Percentiles rank a stretch among this genome's conserved stretches.
These are phyloP conservation scores for Didymella pomorum DNA, from an alignment of 2,329 filamentous ascomycete species.

Conservation along the genomic window DNA sequence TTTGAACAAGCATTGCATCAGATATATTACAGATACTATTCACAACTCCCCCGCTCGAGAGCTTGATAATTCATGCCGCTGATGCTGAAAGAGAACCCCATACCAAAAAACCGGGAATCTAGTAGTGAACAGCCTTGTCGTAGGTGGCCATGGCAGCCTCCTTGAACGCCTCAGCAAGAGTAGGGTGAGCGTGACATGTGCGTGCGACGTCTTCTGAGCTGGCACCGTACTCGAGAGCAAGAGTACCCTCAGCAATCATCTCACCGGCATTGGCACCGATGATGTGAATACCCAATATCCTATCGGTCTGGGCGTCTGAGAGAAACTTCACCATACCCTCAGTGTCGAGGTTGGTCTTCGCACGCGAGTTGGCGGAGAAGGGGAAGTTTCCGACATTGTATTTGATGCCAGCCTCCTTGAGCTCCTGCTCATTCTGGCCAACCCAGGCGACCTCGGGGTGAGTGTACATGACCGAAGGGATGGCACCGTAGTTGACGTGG, in stretches of 20 bases:
- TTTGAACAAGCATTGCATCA: conserved; percentile 42
- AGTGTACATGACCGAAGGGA: conserved; percentile 99
- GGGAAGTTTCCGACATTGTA: conserved; percentile 96
- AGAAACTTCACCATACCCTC: conserved; percentile 98
- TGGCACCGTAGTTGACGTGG: conserved; percentile 98
- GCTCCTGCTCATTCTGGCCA: conserved; percentile 93
- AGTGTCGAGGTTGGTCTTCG: conserved; percentile 97
- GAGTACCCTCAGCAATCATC: conserved; percentile 97
- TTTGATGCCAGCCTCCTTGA: conserved; percentile 87
- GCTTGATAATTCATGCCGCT: conserved; percentile 46
- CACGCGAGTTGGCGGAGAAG: conserved; percentile 96
- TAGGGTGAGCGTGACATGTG: conserved; percentile 96
- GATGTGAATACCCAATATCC: conserved; percentile 95
- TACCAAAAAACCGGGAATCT: conserved; percentile 41
- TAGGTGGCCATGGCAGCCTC: conserved; percentile 99
- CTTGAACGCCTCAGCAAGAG: conserved; percentile 97
- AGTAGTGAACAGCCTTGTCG: conserved; percentile 95
- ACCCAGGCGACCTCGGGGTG: conserved; percentile 99
- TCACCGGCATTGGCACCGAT: conserved; percentile 95
- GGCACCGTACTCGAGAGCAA: conserved; percentile 96
- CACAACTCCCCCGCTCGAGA: conserved; percentile 49
- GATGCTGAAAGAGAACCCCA: conserved; percentile 43
- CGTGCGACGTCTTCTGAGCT: conserved; percentile 76
- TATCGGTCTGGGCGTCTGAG: conserved; percentile 93
- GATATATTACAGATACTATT: conserved; percentile 53